Percentiles rank a stretch among this genome's conserved stretches.
Evolutionary conservation across 352 stramenopile genomes (phyloP).

Genomic region (Phytophthora hybrid): DNA sequence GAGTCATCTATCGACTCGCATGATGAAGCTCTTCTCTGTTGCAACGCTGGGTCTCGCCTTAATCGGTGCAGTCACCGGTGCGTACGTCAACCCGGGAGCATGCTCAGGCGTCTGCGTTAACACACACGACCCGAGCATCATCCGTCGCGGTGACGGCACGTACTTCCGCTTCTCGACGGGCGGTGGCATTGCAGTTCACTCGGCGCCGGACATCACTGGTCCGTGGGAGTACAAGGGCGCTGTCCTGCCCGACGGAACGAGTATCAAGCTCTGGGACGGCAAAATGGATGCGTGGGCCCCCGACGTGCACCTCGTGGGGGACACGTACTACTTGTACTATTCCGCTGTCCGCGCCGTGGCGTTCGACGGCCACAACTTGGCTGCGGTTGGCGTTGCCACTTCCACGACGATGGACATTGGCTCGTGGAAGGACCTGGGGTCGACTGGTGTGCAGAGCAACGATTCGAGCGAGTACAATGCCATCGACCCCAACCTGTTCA

Average conservation of each 20-base stretch:
- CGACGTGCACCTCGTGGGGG: conserved; percentile 28
- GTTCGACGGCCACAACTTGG: conserved; percentile 34
- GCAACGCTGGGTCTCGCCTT: conserved; percentile 15
- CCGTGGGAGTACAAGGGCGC: conserved; percentile 36
- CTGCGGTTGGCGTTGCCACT: conserved; percentile 25
- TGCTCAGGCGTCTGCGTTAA: conserved; percentile 33
- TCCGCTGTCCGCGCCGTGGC: conserved; percentile 22
- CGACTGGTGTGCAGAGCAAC: conserved; percentile 29
- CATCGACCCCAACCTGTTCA: conserved; percentile 35
- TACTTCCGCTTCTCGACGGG: conserved; percentile 45
- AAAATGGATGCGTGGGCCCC: conserved; percentile 35
- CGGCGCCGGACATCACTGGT: conserved; percentile 19
- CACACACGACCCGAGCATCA: conserved; percentile 40
- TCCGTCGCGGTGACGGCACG: conserved; percentile 32
- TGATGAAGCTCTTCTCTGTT: not conserved
- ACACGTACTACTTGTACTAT: conserved; percentile 44
- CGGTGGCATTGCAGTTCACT: conserved; percentile 27
- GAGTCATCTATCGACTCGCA: not conserved
- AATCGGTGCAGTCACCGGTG: conserved; percentile 3
- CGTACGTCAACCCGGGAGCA: conserved; percentile 19
- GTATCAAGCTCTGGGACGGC: conserved; percentile 36
- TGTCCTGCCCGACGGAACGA: conserved; percentile 34
- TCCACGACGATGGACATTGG: conserved; percentile 32
- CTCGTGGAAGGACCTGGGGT: conserved; percentile 33
- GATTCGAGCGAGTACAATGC: conserved; percentile 33